Evolutionary conservation across 371 early-diverging fungal species (phyloP), one percentile per base, ranked within the genome.

Genomic region (Haplosporangium sp.): DNA sequence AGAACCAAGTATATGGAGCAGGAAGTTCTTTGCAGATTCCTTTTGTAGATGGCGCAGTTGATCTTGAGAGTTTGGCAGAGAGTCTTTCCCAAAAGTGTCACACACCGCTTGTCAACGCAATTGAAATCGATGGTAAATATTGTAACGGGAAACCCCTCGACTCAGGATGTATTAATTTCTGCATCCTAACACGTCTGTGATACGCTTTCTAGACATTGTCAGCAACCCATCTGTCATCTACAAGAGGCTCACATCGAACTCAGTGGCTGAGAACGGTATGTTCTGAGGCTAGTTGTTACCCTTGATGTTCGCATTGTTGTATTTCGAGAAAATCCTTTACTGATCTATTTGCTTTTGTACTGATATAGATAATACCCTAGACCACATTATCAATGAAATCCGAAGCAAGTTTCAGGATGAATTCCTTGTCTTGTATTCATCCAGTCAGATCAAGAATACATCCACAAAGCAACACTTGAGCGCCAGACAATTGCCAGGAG

Each of bases 21-120:
- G 68, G 44, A 45, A 74, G 61, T 40, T 74, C 81, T n/a, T 50
- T 74, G 13, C 81, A 79, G 63, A 74, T 79, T 40, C 74, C 81
- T n/a, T 79, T 79, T 59, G 75, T 79, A 19, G 44, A 71, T 8
- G 81, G 75, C n/a, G 69, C 65, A 11, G 64, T 79, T 39, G 75
- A 79, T 61, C 68, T 79, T 9, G 71, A 79, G 19, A 38, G 13
- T n/a, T 53, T 79, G 65, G 81, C 74, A 2, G 60, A 74, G 60
- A 37, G 45, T 39, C 81, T 74, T 9, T 66, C 81, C 8, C 63
- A 64, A 39, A 70, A 79, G 56, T 79, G 81, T 47, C 42, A 71
- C 47, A 52, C 75, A n/a, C 40, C 69, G 17, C 58, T 74, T 53
- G 57, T 71, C 19, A 52, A 73, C 40, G 67, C 56, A 13, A 56